phyloP scores from a whole-genome alignment of 2,329 filamentous ascomycete species.

The Paraconiothyrium brasiliense region DNA sequence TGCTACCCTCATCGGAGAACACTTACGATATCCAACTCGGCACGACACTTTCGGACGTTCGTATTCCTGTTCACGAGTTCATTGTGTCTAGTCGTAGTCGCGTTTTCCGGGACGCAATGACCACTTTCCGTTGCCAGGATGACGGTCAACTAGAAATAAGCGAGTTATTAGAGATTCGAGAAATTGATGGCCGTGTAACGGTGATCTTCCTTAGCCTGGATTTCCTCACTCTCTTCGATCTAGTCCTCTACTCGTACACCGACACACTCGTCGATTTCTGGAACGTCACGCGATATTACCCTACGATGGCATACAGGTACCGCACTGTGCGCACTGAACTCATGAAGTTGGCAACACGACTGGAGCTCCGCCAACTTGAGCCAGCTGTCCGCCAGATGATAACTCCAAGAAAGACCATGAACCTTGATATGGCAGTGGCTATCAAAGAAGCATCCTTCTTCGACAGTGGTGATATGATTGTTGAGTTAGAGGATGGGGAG shows the following conservation, averaged over 20 bases:
- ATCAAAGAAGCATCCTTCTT: slow-evolving; percentile 76
- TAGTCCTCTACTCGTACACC: slow-evolving; percentile 82
- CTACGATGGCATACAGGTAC: slow-evolving; percentile 74
- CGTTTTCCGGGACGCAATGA: slow-evolving; percentile 66
- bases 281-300: slow-evolving; percentile 76
- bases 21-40: slow-evolving; percentile 56
- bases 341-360: slow-evolving; percentile 80
- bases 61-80: slow-evolving; percentile 84
- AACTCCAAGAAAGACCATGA: slow-evolving; percentile 69
- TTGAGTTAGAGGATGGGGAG: slow-evolving; percentile 79
- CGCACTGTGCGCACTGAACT: slow-evolving; percentile 83
- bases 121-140: slow-evolving; percentile 65
- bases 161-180: slow-evolving; percentile 68
- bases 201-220: slow-evolving; percentile 77
- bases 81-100: slow-evolving; percentile 78
- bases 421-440: slow-evolving; percentile 75
- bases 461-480: slow-evolving; percentile 78
- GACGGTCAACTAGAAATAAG: slow-evolving; percentile 65
- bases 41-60: slow-evolving; percentile 72
- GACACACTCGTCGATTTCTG: slow-evolving; percentile 85
- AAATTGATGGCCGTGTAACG: slow-evolving; percentile 61
- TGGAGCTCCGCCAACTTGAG: slow-evolving; percentile 78
- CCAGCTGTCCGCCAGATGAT: slow-evolving; percentile 79
- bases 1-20: slow-evolving; percentile 49
- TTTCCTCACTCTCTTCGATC: slow-evolving; percentile 79